Evolutionary conservation across 768 basidiomycete genomes (phyloP).

Genomic region (Tulasnella sp.): DNA sequence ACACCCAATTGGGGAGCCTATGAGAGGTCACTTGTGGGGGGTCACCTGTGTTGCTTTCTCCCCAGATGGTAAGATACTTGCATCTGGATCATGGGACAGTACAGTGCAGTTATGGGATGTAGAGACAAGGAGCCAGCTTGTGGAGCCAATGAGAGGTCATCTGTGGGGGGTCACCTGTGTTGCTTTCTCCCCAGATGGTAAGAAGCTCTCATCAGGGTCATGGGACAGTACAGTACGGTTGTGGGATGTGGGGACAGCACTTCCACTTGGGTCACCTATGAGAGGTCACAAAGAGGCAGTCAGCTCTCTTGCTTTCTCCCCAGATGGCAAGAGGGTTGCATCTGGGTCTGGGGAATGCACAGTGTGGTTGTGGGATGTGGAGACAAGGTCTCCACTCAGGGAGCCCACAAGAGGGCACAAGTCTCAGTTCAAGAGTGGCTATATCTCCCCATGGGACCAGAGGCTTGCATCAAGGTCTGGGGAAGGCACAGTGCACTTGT

Average conservation of each 20-base stretch:
- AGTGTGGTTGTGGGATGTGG: conserved; percentile 7
- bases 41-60: conserved; percentile 17
- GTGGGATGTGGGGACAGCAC: not conserved
- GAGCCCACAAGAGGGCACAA: conserved; percentile 6
- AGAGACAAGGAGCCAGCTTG: not conserved
- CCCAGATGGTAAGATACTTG: conserved; percentile 30
- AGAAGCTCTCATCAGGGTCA: not conserved
- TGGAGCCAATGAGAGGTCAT: conserved; percentile 12
- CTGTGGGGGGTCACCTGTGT: conserved; percentile 41
- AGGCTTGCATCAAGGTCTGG: conserved; percentile 49
- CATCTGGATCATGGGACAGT: conserved; percentile 1
- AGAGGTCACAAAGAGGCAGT: no score
- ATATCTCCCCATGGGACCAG: no score
- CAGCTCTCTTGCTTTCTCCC: not conserved
- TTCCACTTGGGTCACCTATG: not conserved
- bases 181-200: conserved; percentile 14
- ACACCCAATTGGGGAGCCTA: not conserved
- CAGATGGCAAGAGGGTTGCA: not conserved
- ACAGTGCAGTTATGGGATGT: conserved; percentile 14
- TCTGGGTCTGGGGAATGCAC: conserved; percentile 9
- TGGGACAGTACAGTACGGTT: not conserved
- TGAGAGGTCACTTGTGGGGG: not conserved
- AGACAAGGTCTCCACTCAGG: not conserved
- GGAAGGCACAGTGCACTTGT: no score
- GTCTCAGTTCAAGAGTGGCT: no score